phyloP scores from a whole-genome alignment of 495 filamentous ascomycete genomes.

The Lepidopterella palustris region DNA sequence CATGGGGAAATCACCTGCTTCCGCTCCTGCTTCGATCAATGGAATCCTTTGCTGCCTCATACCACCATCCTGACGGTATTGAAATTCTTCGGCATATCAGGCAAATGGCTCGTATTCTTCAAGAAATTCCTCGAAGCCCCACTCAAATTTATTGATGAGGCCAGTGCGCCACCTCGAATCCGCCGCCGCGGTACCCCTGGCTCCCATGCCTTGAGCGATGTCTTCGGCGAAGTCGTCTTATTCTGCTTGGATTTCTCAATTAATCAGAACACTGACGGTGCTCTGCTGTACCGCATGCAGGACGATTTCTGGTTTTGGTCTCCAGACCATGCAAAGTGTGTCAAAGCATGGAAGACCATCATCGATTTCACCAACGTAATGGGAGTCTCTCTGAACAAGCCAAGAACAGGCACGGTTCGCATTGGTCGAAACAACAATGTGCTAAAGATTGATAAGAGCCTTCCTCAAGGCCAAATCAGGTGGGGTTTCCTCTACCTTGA shows the following conservation, averaged over 20 bases:
- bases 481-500: conserved; percentile 63
- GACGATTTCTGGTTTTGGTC: conserved; percentile 70
- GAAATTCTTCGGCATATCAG: conserved; percentile 54
- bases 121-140: conserved; percentile 53
- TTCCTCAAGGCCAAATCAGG: conserved; percentile 54
- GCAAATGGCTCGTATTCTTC: conserved; percentile 58
- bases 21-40: conserved; percentile 57
- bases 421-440: conserved; percentile 30
- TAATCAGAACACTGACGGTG: conserved; percentile 50
- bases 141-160: conserved; percentile 52
- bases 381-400: conserved; percentile 51
- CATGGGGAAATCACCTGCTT: conserved; percentile 55
- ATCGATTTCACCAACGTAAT: conserved; percentile 48
- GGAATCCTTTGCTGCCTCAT: conserved; percentile 56
- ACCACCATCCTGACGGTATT: conserved; percentile 50
- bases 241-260: conserved; percentile 63
- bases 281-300: conserved; percentile 54
- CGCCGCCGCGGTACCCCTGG: conserved; percentile 54
- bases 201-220: conserved; percentile 52
- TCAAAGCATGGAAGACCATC: conserved; percentile 54
- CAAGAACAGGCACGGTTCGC: conserved; percentile 55
- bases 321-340: conserved; percentile 44
- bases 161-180: conserved; percentile 35
- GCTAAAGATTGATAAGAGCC: conserved; percentile 22
- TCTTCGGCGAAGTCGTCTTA: conserved; percentile 55